Conservation (phyloP, 768 basidiomycete species). For the Lentinula aciculospora region DNA sequence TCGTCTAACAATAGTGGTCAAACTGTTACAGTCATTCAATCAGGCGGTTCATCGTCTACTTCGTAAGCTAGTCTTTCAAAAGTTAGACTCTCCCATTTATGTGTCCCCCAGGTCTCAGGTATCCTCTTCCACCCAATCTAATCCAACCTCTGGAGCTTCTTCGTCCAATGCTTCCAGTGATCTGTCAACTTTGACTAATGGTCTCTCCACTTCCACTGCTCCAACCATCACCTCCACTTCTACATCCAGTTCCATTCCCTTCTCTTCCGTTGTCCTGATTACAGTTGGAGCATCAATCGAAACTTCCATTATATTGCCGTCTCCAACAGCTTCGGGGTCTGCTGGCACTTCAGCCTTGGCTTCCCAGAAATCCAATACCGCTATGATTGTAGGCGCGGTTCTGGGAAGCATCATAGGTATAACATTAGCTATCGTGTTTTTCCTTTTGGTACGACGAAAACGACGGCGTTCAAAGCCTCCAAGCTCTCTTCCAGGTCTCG, state of each 20-base stretch:
- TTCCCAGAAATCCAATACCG: neutral
- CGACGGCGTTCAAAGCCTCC: neutral
- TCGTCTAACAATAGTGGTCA: neutral
- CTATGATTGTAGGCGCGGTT: neutral
- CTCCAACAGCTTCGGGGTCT: neutral
- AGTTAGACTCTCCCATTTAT: neutral
- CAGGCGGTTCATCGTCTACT: neutral
- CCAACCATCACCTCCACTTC: neutral
- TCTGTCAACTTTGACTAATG: too few species aligned
- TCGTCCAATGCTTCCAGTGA: too few species aligned
- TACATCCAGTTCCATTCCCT: neutral
- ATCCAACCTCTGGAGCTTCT: neutral
- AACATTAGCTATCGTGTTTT: neutral
- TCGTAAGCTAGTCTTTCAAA: neutral
- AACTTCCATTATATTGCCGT: neutral
- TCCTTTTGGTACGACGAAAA: neutral
- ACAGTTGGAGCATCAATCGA: neutral
- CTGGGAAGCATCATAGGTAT: neutral
- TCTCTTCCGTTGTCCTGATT: neutral
- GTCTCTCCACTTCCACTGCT: neutral
- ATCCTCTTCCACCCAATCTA: neutral
- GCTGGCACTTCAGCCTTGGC: neutral
- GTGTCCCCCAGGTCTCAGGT: neutral
- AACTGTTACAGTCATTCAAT: too few species aligned
- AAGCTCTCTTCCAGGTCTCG: neutral